These are phyloP conservation scores for Shiraia sp. DNA, from an alignment of 2,329 filamentous ascomycete species.

Conservation along the genomic window DNA sequence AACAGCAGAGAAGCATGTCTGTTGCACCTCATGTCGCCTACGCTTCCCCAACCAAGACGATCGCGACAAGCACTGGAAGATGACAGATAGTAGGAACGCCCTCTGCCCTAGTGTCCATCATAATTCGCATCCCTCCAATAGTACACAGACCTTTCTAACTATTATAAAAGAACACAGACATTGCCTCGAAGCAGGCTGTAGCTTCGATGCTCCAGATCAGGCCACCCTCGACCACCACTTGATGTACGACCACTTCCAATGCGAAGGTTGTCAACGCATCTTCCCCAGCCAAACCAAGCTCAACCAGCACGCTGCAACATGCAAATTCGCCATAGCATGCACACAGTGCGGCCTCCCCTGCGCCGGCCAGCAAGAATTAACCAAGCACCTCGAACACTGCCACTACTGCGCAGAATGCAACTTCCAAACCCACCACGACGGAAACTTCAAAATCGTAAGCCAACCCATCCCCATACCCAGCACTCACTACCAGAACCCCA, in stretches of 20 bases:
- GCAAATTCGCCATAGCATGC: slow-evolving; percentile 22
- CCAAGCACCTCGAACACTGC: slow-evolving; percentile 25
- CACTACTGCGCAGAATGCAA: slow-evolving; percentile 26
- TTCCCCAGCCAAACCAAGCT: slow-evolving; percentile 35
- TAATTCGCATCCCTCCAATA: too few relatives aligned
- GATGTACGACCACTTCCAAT: slow-evolving; percentile 35
- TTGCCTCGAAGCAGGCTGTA: slow-evolving; percentile 37
- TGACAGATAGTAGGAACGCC: slow-evolving; percentile 25
- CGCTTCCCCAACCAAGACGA: slow-evolving; percentile 34
- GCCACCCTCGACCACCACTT: slow-evolving; percentile 27
- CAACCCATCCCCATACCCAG: neutral
- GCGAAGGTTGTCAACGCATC: slow-evolving; percentile 33
- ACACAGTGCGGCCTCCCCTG: slow-evolving; percentile 22
- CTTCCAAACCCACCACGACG: slow-evolving; percentile 25
- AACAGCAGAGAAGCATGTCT: slow-evolving; percentile 31
- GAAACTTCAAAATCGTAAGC: slow-evolving; percentile 27
- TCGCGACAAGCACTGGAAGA: slow-evolving; percentile 39
- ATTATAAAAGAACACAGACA: slow-evolving; percentile 31
- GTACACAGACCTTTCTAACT: too few relatives aligned
- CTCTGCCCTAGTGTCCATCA: too few relatives aligned
- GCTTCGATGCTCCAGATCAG: slow-evolving; percentile 29
- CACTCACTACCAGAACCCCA: neutral
- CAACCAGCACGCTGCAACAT: slow-evolving; percentile 24
- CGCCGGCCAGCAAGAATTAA: slow-evolving; percentile 21
- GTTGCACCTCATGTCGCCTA: slow-evolving; percentile 32